A percentile compares a stretch with the other conserved stretches of the same genome.
Evolutionary conservation across 768 basidiomycete genomes (phyloP).

Genomic region (Panus rudis): DNA sequence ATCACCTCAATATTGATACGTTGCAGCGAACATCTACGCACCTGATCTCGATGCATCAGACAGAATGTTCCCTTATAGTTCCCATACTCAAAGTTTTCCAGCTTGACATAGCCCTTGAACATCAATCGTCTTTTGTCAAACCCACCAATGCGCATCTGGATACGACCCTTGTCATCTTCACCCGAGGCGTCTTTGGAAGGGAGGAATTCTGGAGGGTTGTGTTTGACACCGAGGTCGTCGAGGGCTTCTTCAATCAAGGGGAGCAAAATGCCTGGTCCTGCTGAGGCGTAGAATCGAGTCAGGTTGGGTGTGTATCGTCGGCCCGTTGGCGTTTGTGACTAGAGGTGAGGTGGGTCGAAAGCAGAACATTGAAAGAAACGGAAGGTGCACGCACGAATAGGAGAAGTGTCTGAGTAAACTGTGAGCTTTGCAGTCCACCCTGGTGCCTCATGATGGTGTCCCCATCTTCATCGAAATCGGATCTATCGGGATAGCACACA

Average conservation of each 20-base stretch:
- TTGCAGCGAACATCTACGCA: constrained; percentile 26
- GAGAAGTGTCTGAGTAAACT: constrained; percentile 76
- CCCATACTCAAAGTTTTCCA: constrained; percentile 52
- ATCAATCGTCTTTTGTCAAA: constrained; percentile 54
- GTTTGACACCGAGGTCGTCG: constrained; percentile 39
- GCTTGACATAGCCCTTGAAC: constrained; percentile 70
- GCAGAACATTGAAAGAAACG: neutral
- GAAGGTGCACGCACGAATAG: constrained; percentile 59
- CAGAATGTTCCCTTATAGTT: constrained; percentile 55
- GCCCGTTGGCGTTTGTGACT: constrained; percentile 83
- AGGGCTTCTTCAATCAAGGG: constrained; percentile 50
- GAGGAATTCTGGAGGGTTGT: constrained; percentile 36
- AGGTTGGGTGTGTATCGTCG: constrained; percentile 65
- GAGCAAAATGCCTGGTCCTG: constrained; percentile 47
- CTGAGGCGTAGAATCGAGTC: constrained; percentile 72
- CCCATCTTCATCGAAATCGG: constrained; percentile 43
- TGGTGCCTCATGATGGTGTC: constrained; percentile 60
- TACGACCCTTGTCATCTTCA: too few relatives aligned
- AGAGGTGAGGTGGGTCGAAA: neutral
- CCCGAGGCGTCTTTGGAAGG: too few relatives aligned
- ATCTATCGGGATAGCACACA: neutral
- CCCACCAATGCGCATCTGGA: constrained; percentile 53
- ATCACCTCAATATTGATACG: constrained; percentile 3
- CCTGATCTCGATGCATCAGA: constrained; percentile 63
- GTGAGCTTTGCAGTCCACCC: constrained; percentile 47